Conservation (phyloP, 768 basidiomycete species). For the Kockovaella imperatae region DNA sequence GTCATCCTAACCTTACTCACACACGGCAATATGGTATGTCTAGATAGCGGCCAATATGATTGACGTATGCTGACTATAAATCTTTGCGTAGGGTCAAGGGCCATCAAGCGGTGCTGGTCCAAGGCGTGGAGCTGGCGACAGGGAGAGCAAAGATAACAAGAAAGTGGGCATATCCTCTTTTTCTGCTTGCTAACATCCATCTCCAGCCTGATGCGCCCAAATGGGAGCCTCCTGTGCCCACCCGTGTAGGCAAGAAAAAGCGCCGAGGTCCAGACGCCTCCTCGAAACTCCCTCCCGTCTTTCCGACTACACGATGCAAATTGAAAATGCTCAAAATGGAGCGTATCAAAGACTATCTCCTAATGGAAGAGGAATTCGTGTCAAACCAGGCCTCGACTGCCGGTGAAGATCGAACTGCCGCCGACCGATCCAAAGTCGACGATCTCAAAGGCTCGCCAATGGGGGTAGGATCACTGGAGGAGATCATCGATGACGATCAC, state of each 20-base stretch:
- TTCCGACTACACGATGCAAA: conserved; percentile 88
- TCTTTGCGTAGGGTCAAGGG: conserved; percentile 36
- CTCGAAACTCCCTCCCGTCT: conserved; percentile 84
- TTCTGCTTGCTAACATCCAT: neutral
- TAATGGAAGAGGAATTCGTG: conserved; percentile 59
- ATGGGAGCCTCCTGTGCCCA: conserved; percentile 97
- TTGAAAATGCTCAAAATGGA: conserved; percentile 93
- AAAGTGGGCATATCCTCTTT: conserved; percentile 26
- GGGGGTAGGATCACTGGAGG: conserved; percentile 97
- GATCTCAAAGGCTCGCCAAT: conserved; percentile 90
- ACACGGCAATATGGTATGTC: conserved; percentile 6
- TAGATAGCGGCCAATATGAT: neutral
- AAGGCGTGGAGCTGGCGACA: conserved; percentile 20
- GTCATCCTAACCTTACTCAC: neutral
- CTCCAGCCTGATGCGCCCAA: conserved; percentile 53
- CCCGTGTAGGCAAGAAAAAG: conserved; percentile 95
- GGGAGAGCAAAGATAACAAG: conserved; percentile 32
- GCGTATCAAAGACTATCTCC: conserved; percentile 93
- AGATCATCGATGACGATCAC: conserved; percentile 54
- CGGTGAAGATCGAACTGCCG: conserved; percentile 90
- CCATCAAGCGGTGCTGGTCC: conserved; percentile 34
- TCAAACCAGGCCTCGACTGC: conserved; percentile 40
- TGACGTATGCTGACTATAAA: neutral
- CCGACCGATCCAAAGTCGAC: conserved; percentile 87
- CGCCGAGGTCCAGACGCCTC: conserved; percentile 83